Evolutionary conservation across 352 stramenopile species (phyloP), one percentile per base, ranked within the genome.

Genomic region (Pythium aquatile): DNA sequence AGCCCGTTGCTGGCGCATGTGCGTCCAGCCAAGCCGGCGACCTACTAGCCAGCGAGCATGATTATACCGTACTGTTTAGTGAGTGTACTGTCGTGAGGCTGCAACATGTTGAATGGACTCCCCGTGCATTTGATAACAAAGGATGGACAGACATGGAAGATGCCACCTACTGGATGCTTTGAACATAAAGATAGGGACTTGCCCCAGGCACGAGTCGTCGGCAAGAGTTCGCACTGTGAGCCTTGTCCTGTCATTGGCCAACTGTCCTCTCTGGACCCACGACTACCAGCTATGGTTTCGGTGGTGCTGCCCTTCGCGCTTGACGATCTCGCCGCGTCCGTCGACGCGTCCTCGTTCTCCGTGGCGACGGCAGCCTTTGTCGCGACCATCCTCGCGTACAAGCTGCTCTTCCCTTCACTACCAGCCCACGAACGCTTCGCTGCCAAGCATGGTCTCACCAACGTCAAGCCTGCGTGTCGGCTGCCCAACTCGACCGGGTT

Each of bases 331-430:
- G 20, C 20, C 20, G 20, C 20, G 20, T 24, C 20, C 20, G 20
- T 24, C 5, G 33, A 55, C 5, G 61, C 39, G 39, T 17, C 53
- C 52, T 47, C 51, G 8, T n/a, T 59, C 20, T 37, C 60, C 7
- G 32, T 56, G 24, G 33, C 61, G 14, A 11, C 59, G n/a, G 61
- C 61, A 1, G 29, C 49, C 14, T 17, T 61, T 20, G 37, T 33
- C 16, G 40, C 42, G 1, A 40, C 59, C 3, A 13, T 59, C 54
- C 29, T 63, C 39, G 62, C 55, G 62, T 68, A 68, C 53, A 68
- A 63, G 26, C 20, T 68, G 32, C 39, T 68, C 9, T 7, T 59
- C n/a, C 24, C 56, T 10, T 46, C 55, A 1, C 9, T 17, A 10
- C 59, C 59, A 11, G 29, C 51, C 4, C 59, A 65, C 24, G 58